Evolutionary conservation across 1,284 basidiomycete genomes (phyloP), one percentile per base, ranked within the genome.

Genomic region (Fomitopsis betulina): DNA sequence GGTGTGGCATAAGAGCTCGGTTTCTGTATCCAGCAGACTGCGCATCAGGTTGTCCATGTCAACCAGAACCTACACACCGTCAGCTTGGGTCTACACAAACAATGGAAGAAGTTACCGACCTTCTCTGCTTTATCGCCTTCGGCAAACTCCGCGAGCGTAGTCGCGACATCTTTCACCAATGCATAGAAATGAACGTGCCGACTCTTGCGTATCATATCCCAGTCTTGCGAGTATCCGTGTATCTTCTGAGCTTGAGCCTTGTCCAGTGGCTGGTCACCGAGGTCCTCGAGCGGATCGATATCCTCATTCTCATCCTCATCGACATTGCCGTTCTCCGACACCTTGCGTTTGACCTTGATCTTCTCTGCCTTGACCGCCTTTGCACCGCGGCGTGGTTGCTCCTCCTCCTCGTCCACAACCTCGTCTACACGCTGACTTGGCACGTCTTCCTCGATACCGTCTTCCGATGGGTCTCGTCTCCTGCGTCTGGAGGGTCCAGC

Each of bases 21-120:
- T 74, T 51, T 84, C 78, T 5, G 87, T 77, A 63, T 91, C 88
- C 19, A 93, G 72, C 6, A 91, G 74, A 45, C 81, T 77, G 65
- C 79, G 83, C 81, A 92, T 86, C 49, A 86, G 74, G 9, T 54
- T 53, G 58, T 93, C 89, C 5, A 92, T 74, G 60, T 83, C 76
- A 17, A 70, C 69, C n/a, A 89, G 67, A 43, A 78, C 73, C 88
- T 90, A 56, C 23, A 6, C 13, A 55, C 23, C 27, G 43, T 61
- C 23, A 64, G 57, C 27, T 42, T 27, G 12, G 9, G 5, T n/a
- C 27, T 13, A 47, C 13, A 40, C 38, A 10, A 55, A 23, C 19
- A 37, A 6, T 8, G 6, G 42, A 49, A 15, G 19, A 6, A 7
- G 12, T 37, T 7, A 50, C 75, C 53, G 54, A 87, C 87, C 73